Conservation (phyloP, 2,329 filamentous ascomycete species). For the Cladorrhinum sp. region DNA sequence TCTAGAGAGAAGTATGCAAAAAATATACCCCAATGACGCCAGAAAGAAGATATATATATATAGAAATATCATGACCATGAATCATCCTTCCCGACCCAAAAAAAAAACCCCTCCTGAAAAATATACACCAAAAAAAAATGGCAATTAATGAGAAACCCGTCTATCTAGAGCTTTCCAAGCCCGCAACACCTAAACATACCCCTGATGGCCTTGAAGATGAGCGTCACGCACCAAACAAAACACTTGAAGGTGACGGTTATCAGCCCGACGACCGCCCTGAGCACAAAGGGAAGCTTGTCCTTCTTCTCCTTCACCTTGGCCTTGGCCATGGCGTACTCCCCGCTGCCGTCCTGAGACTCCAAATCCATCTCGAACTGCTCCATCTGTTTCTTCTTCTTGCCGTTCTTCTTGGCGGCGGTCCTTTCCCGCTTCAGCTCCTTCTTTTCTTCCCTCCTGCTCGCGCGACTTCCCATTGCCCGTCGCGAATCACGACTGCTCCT, state of each 20-base stretch:
- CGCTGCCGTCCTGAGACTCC: slow-evolving; percentile 59
- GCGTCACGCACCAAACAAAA: slow-evolving; percentile 56
- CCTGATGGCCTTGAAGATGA: slow-evolving; percentile 52
- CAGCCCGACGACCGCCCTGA: slow-evolving; percentile 49
- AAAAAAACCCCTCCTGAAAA: neutral
- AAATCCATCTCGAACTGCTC: slow-evolving; percentile 61
- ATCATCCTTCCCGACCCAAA: slow-evolving; percentile 4
- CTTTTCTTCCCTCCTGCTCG: slow-evolving; percentile 22
- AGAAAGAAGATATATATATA: slow-evolving; percentile 14
- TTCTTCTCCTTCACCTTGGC: slow-evolving; percentile 39
- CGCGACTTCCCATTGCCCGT: slow-evolving; percentile 26
- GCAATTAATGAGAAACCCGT: neutral
- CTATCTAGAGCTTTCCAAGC: slow-evolving; percentile 21
- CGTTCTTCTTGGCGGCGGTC: slow-evolving; percentile 28
- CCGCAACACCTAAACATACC: slow-evolving; percentile 24
- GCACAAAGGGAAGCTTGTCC: slow-evolving; percentile 49
- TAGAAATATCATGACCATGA: slow-evolving; percentile 14
- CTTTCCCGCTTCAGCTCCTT: slow-evolving; percentile 29
- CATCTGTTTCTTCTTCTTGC: slow-evolving; percentile 39
- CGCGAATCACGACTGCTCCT: slow-evolving; percentile 32
- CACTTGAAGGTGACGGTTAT: slow-evolving; percentile 54
- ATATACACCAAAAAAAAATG: neutral
- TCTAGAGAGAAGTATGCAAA: slow-evolving; percentile 13
- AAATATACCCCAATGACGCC: slow-evolving; percentile 17
- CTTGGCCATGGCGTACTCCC: slow-evolving; percentile 37